Conservation (phyloP, 768 basidiomycete genomes). For the Naematelia encephala region DNA sequence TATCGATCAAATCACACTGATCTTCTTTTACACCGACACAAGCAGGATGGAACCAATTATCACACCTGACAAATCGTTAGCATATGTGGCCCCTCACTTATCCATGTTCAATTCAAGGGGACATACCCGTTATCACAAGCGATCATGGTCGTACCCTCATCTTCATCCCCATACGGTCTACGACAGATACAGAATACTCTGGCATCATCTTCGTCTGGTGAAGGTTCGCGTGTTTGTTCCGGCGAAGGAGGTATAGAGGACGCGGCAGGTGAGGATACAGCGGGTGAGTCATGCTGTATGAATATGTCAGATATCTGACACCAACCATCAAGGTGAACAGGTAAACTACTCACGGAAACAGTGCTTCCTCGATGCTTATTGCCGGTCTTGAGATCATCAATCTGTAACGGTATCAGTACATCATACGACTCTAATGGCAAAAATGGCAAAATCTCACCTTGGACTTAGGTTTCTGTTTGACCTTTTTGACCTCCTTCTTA, state of each 20-base stretch:
- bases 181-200: slow-evolving; percentile 41
- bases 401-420: not conserved
- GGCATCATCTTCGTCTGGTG: slow-evolving; percentile 15
- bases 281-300: slow-evolving; percentile 5
- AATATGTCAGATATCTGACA: not conserved
- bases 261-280: not conserved
- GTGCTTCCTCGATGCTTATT: not conserved
- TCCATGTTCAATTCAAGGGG: not conserved
- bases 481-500: slow-evolving; percentile 2
- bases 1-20: slow-evolving; percentile 37
- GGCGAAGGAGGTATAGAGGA: not conserved
- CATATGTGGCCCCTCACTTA: not conserved
- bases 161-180: slow-evolving; percentile 37
- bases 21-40: slow-evolving; percentile 38
- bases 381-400: not conserved
- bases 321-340: not conserved
- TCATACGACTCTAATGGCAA: not conserved
- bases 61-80: slow-evolving; percentile 41
- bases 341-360: not conserved
- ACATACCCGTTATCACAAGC: slow-evolving; percentile 39
- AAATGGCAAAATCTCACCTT: not conserved
- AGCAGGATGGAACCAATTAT: slow-evolving; percentile 45
- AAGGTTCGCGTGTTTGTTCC: not conserved
- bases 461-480: not conserved
- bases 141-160: slow-evolving; percentile 34